phyloP scores from a whole-genome alignment of 495 filamentous ascomycete species.

The Tuber brumale region DNA sequence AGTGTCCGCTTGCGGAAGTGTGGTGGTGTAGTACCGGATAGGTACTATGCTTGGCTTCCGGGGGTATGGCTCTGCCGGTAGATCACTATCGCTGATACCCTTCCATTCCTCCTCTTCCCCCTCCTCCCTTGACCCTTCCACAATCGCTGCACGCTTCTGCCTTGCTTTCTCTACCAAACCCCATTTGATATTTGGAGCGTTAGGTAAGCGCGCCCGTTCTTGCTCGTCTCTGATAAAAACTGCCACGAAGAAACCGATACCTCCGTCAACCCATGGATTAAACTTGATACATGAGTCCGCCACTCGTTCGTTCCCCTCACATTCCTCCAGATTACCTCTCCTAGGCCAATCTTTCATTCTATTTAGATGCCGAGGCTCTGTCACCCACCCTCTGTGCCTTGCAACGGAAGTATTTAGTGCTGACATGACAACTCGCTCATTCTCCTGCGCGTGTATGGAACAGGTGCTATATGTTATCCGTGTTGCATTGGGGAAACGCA shows the following conservation, averaged over 20 bases:
- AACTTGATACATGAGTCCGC: conserved; percentile 76
- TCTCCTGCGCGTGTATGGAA: conserved; percentile 77
- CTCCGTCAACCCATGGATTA: conserved; percentile 69
- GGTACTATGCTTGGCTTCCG: not conserved
- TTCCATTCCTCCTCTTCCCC: conserved; percentile 44
- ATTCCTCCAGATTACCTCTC: conserved; percentile 53
- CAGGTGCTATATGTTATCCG: conserved; percentile 89
- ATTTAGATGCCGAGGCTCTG: conserved; percentile 59
- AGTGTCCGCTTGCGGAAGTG: not conserved
- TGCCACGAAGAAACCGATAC: conserved; percentile 68
- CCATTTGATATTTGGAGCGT: not conserved
- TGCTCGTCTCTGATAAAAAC: conserved; percentile 54
- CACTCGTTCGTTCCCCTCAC: conserved; percentile 48
- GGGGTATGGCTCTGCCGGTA: not conserved
- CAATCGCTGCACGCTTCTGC: conserved; percentile 37
- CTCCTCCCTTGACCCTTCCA: conserved; percentile 47
- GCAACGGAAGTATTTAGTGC: conserved; percentile 63
- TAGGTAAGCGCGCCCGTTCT: not conserved
- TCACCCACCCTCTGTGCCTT: conserved; percentile 62
- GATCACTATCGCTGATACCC: conserved; percentile 43
- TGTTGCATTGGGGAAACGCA: conserved; percentile 68
- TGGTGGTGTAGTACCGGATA: not conserved
- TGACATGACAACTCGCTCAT: conserved; percentile 71
- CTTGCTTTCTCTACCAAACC: conserved; percentile 21
- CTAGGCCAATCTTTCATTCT: conserved; percentile 61